A percentile compares a stretch with the other conserved stretches of the same genome.
phyloP scores from a whole-genome alignment of 257 asterid genomes.

The Capsicum pubescens region DNA sequence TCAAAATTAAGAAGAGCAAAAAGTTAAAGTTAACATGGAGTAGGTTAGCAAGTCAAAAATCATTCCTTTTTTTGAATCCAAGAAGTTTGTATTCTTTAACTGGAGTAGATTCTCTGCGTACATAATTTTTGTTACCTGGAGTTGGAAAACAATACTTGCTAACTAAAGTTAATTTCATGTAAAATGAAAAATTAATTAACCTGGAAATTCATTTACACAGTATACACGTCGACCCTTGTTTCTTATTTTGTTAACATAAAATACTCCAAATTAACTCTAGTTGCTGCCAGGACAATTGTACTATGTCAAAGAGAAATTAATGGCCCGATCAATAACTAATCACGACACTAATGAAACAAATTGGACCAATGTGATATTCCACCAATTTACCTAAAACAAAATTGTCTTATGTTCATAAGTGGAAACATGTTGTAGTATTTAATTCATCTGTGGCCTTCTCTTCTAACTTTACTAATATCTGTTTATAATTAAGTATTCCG shows the following conservation, averaged over 20 bases:
- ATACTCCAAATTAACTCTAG: neutral
- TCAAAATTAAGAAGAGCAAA: neutral
- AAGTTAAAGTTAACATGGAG: neutral
- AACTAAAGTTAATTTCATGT: neutral
- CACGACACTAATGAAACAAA: neutral
- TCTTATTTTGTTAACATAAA: neutral
- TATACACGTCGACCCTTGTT: neutral
- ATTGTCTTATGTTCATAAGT: neutral
- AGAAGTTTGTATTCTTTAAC: neutral
- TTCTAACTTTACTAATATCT: neutral
- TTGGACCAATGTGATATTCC: neutral
- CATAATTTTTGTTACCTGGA: neutral
- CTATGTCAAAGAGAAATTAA: neutral
- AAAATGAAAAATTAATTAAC: neutral
- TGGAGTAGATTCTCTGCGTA: neutral
- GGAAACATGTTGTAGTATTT: neutral
- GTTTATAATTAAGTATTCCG: neutral
- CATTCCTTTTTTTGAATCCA: neutral
- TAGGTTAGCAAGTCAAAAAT: neutral
- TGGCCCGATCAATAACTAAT: neutral
- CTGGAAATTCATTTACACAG: neutral
- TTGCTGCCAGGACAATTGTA: neutral
- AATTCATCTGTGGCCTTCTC: neutral
- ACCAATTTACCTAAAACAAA: neutral
- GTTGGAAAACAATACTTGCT: neutral